Base-by-base conservation (phyloP, 202 grass and related monocot species). In the Dendrocalamus latiflorus region DNA sequence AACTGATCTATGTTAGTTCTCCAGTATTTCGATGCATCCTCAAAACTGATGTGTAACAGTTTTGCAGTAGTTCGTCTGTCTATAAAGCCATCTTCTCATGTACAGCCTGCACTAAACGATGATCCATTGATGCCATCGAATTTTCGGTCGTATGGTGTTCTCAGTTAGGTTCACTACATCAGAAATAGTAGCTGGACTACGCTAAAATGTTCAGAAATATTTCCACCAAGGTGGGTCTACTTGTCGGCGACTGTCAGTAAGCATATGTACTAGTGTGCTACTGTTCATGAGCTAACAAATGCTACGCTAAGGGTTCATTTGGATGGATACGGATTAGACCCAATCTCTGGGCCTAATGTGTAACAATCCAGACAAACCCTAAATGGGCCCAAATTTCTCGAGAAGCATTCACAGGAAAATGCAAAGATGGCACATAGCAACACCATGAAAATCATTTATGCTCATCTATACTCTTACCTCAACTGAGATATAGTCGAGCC, bases 401-500 rank as follows among this genome's bases (percentile, higher is more conserved):
- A 36, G 26, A 54, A 72, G 16, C 16, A 72, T 34, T 18, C 26
- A n/a, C 47, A 42, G 11, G 33, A 47, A 81, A 80, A 59, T 78
- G 14, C 38, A 72, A n/a, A n/a, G n/a, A n/a, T n/a, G n/a, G n/a
- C n/a, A n/a, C n/a, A n/a, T n/a, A n/a, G n/a, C n/a, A n/a, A n/a
- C n/a, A n/a, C n/a, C n/a, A n/a, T n/a, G n/a, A n/a, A n/a, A n/a
- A 78, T 11, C 26, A 77, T 60, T 26, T 78, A 39, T 66, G 56
- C 20, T 77, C 65, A 63, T 72, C 15, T 12, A 30, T 63, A 69
- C 51, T 73, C 41, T 26, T 26, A 30, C 28, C 48, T 76, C 8
- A 71, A 83, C 60, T 51, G 50, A 68, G 50, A 68, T 43, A 88
- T 53, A 68, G 74, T 50, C 14, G 21, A 79, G 69, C 65, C 68